Evolutionary conservation across 257 asterid genomes (phyloP).

Genomic region (Rubia yunnanensis): DNA sequence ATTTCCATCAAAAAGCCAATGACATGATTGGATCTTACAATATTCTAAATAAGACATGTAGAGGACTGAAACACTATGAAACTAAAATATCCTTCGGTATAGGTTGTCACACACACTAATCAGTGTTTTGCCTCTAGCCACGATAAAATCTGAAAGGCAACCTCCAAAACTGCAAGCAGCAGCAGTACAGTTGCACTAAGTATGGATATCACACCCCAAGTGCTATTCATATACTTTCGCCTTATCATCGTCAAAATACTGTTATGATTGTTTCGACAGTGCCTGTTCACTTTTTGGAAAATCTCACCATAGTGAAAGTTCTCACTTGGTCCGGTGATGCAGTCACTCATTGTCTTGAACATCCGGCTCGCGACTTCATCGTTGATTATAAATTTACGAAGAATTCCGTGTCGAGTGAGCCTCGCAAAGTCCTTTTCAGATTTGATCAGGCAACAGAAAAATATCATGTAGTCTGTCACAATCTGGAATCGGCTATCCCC

Average conservation of each 20-base stretch:
- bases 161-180: not conserved
- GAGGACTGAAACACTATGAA: no score
- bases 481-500: not conserved
- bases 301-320: not conserved
- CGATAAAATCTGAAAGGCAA: not conserved
- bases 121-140: no score
- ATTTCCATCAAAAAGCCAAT: no score
- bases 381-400: not conserved
- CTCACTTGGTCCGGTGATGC: not conserved
- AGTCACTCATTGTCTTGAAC: slow-evolving; percentile 8
- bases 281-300: not conserved
- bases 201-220: slow-evolving; percentile 25
- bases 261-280: not conserved
- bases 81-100: no score
- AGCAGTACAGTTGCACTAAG: slow-evolving; percentile 9
- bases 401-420: slow-evolving; percentile 1
- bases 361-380: slow-evolving; percentile 4
- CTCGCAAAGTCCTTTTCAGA: slow-evolving; percentile 7
- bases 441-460: slow-evolving; percentile 13
- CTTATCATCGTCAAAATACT: slow-evolving; percentile 16
- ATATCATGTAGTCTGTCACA: slow-evolving; percentile 3
- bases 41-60: no score
- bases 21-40: no score
- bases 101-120: no score
- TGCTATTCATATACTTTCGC: slow-evolving; percentile 18